Conservation (phyloP, 2,329 filamentous ascomycete species). For the Fusarium sarcochroum region DNA sequence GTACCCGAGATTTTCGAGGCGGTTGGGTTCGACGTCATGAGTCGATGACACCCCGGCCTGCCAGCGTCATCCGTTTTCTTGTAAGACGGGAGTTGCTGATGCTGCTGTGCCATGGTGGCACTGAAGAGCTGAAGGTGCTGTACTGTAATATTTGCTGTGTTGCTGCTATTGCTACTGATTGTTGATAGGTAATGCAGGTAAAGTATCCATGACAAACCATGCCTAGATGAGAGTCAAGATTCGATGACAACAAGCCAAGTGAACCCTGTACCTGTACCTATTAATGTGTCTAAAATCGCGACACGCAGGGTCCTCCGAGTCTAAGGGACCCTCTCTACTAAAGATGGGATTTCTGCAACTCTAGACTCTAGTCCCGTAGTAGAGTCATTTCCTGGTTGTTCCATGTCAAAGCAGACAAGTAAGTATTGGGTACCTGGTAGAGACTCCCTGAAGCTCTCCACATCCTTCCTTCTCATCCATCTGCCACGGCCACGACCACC, state of each 20-base stretch:
- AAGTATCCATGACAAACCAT: not conserved
- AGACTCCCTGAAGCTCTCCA: constrained; percentile 7
- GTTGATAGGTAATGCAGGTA: not conserved
- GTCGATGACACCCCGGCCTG: constrained; percentile 19
- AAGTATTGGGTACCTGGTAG: constrained; percentile 33
- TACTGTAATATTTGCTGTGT: not conserved
- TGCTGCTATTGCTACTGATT: not conserved
- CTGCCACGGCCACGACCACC: not conserved
- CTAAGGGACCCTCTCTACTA: constrained; percentile 30
- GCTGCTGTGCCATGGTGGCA: constrained; percentile 15
- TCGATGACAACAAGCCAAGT: constrained; percentile 1
- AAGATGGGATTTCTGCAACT: constrained; percentile 19
- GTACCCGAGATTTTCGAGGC: not conserved
- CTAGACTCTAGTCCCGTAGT: no score
- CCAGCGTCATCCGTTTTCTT: constrained; percentile 38
- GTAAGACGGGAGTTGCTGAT: constrained; percentile 6
- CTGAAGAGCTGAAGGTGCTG: constrained; percentile 3
- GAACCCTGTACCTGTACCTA: constrained; percentile 3
- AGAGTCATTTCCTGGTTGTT: constrained; percentile 12
- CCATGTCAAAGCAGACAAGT: constrained; percentile 20
- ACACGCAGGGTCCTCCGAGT: constrained; percentile 39
- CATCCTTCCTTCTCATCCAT: not conserved
- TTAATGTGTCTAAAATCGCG: constrained; percentile 8
- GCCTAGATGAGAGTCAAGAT: not conserved
- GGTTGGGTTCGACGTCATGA: constrained; percentile 28